A percentile compares a stretch with the other conserved stretches of the same genome.
These are phyloP conservation scores for Tricholoma sp. DNA, from an alignment of 768 basidiomycete species.

Conservation along the genomic window DNA sequence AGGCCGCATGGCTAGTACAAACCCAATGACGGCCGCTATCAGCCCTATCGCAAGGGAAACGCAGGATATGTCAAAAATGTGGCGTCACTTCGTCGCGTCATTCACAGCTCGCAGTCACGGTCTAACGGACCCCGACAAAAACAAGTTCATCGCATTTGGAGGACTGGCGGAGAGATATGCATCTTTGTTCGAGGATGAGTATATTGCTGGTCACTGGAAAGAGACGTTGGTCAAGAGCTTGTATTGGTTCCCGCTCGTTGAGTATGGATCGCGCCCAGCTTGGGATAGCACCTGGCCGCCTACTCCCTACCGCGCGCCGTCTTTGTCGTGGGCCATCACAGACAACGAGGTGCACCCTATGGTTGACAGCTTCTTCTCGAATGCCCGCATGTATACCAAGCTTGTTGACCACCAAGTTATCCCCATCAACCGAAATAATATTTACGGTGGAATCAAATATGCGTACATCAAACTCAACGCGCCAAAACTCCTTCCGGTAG, in stretches of 20 bases:
- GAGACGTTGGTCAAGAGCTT: not conserved
- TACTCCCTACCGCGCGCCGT: no score
- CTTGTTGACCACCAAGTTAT: no score
- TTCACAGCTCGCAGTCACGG: not conserved
- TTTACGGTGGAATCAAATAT: no score
- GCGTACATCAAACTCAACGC: no score
- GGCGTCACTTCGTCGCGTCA: not conserved
- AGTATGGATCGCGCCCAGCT: no score
- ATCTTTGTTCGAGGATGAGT: not conserved
- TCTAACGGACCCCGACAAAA: not conserved
- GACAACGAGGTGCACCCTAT: no score
- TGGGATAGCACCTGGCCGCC: no score
- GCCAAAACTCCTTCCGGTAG: no score
- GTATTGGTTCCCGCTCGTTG: not conserved
- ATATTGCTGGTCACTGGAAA: not conserved
- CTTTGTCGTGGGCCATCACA: no score
- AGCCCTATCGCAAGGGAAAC: not conserved
- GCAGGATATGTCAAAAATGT: not conserved
- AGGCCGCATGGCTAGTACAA: not conserved
- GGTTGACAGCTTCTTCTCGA: no score
- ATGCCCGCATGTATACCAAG: no score
- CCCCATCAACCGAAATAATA: no score
- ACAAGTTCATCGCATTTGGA: not conserved
- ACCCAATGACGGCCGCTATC: not conserved
- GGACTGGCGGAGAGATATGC: not conserved